Evolutionary conservation across 139 green algal species (phyloP), one percentile per base, ranked within the genome.

Genomic region (Micromonas commoda): DNA sequence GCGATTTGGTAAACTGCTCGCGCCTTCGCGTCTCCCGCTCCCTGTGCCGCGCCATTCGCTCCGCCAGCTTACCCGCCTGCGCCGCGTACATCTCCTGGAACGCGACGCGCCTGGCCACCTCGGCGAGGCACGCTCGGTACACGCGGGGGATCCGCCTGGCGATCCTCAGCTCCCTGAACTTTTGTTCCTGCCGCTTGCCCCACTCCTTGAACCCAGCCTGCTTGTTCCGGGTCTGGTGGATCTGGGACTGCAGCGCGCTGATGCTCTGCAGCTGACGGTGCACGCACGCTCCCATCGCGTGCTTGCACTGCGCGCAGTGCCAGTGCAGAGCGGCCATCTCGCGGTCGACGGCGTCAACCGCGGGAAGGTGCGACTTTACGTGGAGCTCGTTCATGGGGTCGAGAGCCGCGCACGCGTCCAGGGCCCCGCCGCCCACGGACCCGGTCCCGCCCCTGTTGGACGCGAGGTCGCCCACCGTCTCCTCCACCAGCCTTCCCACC

Each of bases 371-470:
- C 64, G 85, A 61, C 1, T 21, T 77, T 20, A 81, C 51, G 71
- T 96, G 91, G 38, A 83, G 80, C 52, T 92, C 84, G 64, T 90
- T 85, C 80, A 97, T 95, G 3, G 86, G 82, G 61, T 97, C 92
- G 71, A 97, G 83, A 34, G 91, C 88, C 6, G 82, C 85, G 35
- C 85, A 86, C 3, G 86, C 83, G 80, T 96, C 91, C 23, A 90
- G 76, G 21, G 88, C 80, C 19, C 53, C 53, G 45, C 16, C 45
- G 9, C 45, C 45, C 45, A 16, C 9, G 9, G 45, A 16, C 45
- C 64, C 71, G 1, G 38, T 81, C 9, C 16, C 16, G 16, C 16
- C 16, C 45, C 45, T 16, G 45, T 57, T 57, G 53, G 20, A 23
- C 0, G 77, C 85, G 53, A 92, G 77, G 78, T 88, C 76, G 23